Base-by-base conservation (phyloP, 768 basidiomycete genomes). In the Psilocybe azurescens region DNA sequence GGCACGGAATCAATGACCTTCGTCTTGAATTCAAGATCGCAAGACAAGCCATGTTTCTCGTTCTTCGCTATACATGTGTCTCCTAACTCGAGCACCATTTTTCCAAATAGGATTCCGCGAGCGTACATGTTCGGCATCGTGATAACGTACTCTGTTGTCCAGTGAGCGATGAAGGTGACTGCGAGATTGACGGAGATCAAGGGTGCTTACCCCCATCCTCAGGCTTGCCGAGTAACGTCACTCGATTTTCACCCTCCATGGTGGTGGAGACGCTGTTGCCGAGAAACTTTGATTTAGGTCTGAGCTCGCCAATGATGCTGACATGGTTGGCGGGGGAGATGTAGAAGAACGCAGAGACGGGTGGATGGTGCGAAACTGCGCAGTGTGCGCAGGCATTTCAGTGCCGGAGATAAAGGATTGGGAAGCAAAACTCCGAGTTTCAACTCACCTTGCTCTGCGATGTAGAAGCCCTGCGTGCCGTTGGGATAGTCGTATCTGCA, bases 111-210 rank as follows among this genome's bases (percentile, higher is more conserved):
- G 66, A 94, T 93, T 7, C 93, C 93, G 39, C 93, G 84, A 51
- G 91, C 93, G 72, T 94, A 97, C 91, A 98, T 97, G 80, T 98
- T 99, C 32, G 97, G 97, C 96, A 99, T 97, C 61, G 93, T 89
- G 67, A 95, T 87, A 61, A 90, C 83, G 73, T 95, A 96, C 65
- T 92, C 93, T 90, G 78, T 49, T 14, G 20, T 41, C 7, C 14
- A 57, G 59, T 41, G 56, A 29, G 30, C 48, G 33, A 65, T 59
- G 24, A 36, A 39, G 56, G 53, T 53, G 53, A 52, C 50, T 60
- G 60, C 38, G 59, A 63, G 28, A 41, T 53, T 39, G 57, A 64
- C 32, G 58, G 58, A 58, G 53, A 58, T 48, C 44, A 60, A 56
- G 24, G 50, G 29, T 18, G 81, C 88, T 71, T 74, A 94, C 94